Evolutionary conservation across 179 eudicot genomes (phyloP), one percentile per base, ranked within the genome.

Genomic region (Silene vulgaris): DNA sequence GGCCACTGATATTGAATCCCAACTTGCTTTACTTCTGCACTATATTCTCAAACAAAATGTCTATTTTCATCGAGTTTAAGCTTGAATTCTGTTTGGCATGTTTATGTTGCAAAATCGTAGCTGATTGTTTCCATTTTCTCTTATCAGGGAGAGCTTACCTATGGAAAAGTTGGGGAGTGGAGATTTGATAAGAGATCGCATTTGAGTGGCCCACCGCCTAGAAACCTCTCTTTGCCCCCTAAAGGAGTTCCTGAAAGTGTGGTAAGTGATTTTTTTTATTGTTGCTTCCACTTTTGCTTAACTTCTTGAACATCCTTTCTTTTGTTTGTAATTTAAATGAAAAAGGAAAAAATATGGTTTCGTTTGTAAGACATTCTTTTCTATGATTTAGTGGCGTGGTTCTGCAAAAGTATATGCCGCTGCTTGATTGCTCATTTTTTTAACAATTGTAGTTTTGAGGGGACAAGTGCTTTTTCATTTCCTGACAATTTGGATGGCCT

Each of bases 161-260:
- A 92, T 72, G 97, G 97, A 20, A 87, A 89, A 83, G 79, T 87
- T 43, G 98, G 98, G 50, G 97, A 90, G 82, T 94, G 98, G 98
- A 73, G 96, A 78, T 93, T 91, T 81, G 96, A 93, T 77, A 93
- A 93, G 83, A 83, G 98, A 77, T 81, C 93, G n/a, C 80, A 93
- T 73, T 86, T 91, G 66, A 83, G 81, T 45, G 90, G 89, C 62
- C 96, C 97, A 75, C 96, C 93, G 6, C 97, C 98, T 20, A 88
- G 63, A 75, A 93, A 90, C 78, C 84, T 86, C 17, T 26, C 96
- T 16, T 71, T 93, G 76, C 98, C 98, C 21, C 98, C 98, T 67
- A 93, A 90, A 1, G 92, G 97, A 48, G 97, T 90, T 84, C 97
- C 98, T 73, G 96, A 93, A 84, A 93, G 98, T 83, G 97, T 93